Percentiles rank a stretch among this genome's conserved stretches.
Evolutionary conservation across 2,329 filamentous ascomycete genomes (phyloP).

Genomic region (Paecilomyces sp.): DNA sequence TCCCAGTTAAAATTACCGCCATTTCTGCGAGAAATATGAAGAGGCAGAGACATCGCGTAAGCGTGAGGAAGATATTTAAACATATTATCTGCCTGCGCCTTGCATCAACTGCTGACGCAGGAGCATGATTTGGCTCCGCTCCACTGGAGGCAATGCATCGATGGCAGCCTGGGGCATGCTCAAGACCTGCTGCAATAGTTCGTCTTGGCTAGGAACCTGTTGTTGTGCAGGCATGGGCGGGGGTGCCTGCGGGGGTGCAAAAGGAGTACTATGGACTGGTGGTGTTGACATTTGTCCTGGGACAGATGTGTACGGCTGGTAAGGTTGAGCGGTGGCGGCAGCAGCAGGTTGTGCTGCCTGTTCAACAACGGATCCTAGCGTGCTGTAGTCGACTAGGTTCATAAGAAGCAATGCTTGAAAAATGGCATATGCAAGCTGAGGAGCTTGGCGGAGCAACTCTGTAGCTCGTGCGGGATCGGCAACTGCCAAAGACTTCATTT

Average conservation of each 20-base stretch:
- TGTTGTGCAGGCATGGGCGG: conserved; percentile 33
- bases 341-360: conserved; percentile 39
- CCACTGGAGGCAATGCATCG: conserved; percentile 66
- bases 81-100: conserved; percentile 25
- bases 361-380: conserved; percentile 75
- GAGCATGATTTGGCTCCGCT: conserved; percentile 71
- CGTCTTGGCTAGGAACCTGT: conserved; percentile 55
- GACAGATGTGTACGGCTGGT: conserved; percentile 28
- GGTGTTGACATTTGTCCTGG: conserved; percentile 47
- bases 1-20: neutral
- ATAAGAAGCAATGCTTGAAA: conserved; percentile 92
- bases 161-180: conserved; percentile 73
- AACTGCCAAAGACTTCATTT: conserved; percentile 87
- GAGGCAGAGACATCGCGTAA: neutral
- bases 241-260: conserved; percentile 39
- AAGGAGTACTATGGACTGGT: conserved; percentile 37
- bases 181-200: conserved; percentile 74
- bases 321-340: conserved; percentile 24
- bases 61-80: neutral
- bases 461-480: conserved; percentile 76
- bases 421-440: conserved; percentile 88
- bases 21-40: neutral
- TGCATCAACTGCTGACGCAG: conserved; percentile 59
- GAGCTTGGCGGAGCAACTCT: conserved; percentile 78
- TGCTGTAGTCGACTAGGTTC: conserved; percentile 79